These are phyloP conservation scores for Lepidium aucheri DNA, from an alignment of 345 rosid genomes.

Conservation along the genomic window DNA sequence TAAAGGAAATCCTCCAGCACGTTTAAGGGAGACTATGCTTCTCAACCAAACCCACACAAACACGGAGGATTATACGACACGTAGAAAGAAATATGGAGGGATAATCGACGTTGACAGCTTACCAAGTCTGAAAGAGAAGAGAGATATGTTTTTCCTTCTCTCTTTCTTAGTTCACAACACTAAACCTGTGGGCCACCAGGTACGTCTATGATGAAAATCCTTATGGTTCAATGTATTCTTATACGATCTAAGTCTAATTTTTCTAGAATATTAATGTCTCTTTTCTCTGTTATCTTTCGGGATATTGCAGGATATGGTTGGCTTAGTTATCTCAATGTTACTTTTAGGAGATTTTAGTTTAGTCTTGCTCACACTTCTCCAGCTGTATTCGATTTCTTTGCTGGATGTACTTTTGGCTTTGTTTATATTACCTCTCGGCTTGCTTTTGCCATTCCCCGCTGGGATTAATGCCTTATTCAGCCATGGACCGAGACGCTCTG, in stretches of 20 bases:
- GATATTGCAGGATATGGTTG: constrained; percentile 89
- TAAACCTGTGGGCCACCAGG: constrained; percentile 99
- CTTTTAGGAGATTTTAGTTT: constrained; percentile 98
- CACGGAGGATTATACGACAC: constrained; percentile 39
- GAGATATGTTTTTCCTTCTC: constrained; percentile 75
- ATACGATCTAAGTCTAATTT: not conserved
- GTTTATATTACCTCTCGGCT: constrained; percentile 83
- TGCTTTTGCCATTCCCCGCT: constrained; percentile 95
- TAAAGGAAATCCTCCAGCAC: constrained; percentile 34
- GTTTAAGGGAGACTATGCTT: constrained; percentile 37
- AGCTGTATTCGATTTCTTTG: constrained; percentile 90
- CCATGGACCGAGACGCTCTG: constrained; percentile 95
- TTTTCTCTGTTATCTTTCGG: not conserved
- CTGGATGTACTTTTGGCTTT: constrained; percentile 71
- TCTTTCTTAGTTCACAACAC: constrained; percentile 89
- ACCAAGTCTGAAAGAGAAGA: constrained; percentile 74
- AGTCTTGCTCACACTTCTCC: constrained; percentile 95
- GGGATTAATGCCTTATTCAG: constrained; percentile 99
- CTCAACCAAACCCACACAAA: constrained; percentile 37
- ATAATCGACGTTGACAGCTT: constrained; percentile 65
- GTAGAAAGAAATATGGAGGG: constrained; percentile 51
- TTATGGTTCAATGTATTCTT: not conserved
- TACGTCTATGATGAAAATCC: constrained; percentile 16
- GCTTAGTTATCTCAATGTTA: constrained; percentile 91
- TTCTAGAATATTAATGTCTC: not conserved